A percentile compares a stretch with the other conserved stretches of the same genome.
Evolutionary conservation across 495 filamentous ascomycete species (phyloP).

Genomic region (Aspergillus indologenus): DNA sequence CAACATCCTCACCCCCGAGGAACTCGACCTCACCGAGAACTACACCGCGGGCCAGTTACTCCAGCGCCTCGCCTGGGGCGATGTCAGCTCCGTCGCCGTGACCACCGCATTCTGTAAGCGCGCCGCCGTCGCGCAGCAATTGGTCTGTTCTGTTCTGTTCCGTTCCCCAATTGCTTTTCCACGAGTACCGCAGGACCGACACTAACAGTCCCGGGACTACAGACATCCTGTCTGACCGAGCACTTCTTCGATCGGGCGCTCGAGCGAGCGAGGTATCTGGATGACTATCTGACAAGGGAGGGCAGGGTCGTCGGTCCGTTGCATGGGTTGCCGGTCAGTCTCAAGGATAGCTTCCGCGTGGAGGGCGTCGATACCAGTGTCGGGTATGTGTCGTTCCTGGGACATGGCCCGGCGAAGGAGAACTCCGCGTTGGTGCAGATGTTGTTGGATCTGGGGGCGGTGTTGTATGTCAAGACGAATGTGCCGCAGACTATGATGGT

Average conservation of each 20-base stretch:
- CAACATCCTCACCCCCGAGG: constrained; percentile 21
- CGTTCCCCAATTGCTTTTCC: no score
- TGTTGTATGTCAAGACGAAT: constrained; percentile 61
- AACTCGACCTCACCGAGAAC: not conserved
- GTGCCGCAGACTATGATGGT: constrained; percentile 41
- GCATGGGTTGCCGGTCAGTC: constrained; percentile 59
- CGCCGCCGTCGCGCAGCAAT: not conserved
- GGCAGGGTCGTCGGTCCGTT: constrained; percentile 53
- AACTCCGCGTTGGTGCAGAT: constrained; percentile 43
- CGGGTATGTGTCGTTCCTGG: constrained; percentile 46
- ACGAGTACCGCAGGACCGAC: no score
- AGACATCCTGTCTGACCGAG: constrained; percentile 44
- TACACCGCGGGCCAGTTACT: not conserved
- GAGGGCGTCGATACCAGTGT: constrained; percentile 40
- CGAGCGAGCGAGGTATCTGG: constrained; percentile 40
- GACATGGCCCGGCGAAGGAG: constrained; percentile 37
- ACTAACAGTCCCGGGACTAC: no score
- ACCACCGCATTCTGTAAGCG: constrained; percentile 3
- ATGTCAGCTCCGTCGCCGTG: not conserved
- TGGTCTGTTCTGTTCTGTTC: not conserved
- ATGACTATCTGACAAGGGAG: constrained; percentile 34
- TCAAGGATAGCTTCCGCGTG: constrained; percentile 62
- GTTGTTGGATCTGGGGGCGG: constrained; percentile 36
- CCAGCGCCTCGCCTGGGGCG: not conserved
- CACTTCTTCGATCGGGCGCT: constrained; percentile 39